Evolutionary conservation across 768 basidiomycete species (phyloP).

Genomic region (Mycena olivaceomarginata): DNA sequence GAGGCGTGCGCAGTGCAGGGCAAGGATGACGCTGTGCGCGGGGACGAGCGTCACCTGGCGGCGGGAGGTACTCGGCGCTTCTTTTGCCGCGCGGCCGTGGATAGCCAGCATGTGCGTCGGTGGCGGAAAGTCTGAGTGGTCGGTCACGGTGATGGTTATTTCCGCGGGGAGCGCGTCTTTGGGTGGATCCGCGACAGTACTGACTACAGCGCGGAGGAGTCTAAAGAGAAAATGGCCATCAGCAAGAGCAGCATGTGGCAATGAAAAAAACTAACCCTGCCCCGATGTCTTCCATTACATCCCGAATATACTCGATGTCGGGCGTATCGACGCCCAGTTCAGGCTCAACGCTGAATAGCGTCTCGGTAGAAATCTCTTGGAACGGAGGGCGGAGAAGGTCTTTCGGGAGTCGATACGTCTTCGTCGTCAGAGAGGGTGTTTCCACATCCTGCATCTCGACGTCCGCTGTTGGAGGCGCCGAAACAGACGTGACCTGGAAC

Average conservation of each 20-base stretch:
- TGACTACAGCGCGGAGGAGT: conserved; percentile 61
- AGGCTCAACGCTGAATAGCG: conserved; percentile 65
- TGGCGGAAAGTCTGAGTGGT: conserved; percentile 35
- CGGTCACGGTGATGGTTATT: conserved; percentile 62
- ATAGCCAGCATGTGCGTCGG: conserved; percentile 61
- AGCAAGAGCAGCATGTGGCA: neutral
- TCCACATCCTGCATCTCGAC: conserved; percentile 48
- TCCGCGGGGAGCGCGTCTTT: conserved; percentile 63
- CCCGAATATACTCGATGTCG: conserved; percentile 66
- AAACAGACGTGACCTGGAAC: conserved; percentile 43
- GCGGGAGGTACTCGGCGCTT: conserved; percentile 11
- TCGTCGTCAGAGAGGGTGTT: conserved; percentile 26
- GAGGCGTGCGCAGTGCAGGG: conserved; percentile 69
- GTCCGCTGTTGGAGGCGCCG: conserved; percentile 34
- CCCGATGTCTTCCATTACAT: conserved; percentile 64
- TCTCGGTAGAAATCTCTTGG: conserved; percentile 60
- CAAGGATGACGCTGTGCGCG: conserved; percentile 71
- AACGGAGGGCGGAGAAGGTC: conserved; percentile 66
- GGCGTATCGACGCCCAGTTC: conserved; percentile 60
- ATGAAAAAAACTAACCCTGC: conserved; percentile 56
- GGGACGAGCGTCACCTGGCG: conserved; percentile 62
- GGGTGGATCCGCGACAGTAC: conserved; percentile 55
- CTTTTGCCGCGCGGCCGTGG: conserved; percentile 38
- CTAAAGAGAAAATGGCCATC: conserved; percentile 49
- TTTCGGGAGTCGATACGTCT: conserved; percentile 65